Percentiles rank a stretch among this genome's conserved stretches.
phyloP scores from a whole-genome alignment of 2,329 filamentous ascomycete genomes.

The Westerdykella ornata region DNA sequence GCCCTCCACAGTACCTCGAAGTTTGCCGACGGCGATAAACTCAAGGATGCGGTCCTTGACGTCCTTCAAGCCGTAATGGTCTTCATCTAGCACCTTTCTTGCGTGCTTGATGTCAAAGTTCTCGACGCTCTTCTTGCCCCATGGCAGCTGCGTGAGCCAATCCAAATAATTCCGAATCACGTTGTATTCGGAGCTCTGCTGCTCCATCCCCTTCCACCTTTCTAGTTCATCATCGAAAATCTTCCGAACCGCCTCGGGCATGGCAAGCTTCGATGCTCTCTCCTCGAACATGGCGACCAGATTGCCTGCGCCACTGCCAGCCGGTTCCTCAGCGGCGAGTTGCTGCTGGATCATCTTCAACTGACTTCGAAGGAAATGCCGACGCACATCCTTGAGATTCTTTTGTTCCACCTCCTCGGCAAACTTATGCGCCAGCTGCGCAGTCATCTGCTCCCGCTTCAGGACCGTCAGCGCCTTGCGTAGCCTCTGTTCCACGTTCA shows the following conservation, averaged over 20 bases:
- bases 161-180: slow-evolving; percentile 97
- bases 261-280: slow-evolving; percentile 85
- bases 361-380: slow-evolving; percentile 99
- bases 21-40: slow-evolving; percentile 96
- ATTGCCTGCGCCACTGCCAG: slow-evolving; percentile 93
- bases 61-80: slow-evolving; percentile 94
- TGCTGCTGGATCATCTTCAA: slow-evolving; percentile 98
- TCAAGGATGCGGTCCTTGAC: slow-evolving; percentile 98
- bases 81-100: slow-evolving; percentile 83
- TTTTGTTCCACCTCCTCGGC: slow-evolving; percentile 96
- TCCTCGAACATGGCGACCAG: slow-evolving; percentile 96
- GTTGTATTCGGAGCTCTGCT: slow-evolving; percentile 95
- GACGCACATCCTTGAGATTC: slow-evolving; percentile 92
- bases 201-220: slow-evolving; percentile 91
- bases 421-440: slow-evolving; percentile 93
- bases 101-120: slow-evolving; percentile 95
- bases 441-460: slow-evolving; percentile 98
- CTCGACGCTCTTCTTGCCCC: slow-evolving; percentile 90
- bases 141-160: slow-evolving; percentile 97
- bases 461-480: slow-evolving; percentile 86
- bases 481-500: slow-evolving; percentile 88
- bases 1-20: slow-evolving; percentile 92
- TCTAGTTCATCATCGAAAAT: slow-evolving; percentile 98
- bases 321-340: slow-evolving; percentile 74
- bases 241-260: slow-evolving; percentile 94